phyloP scores from a whole-genome alignment of 805 yeast genomes.

The Dipodascopsis uninucleata region DNA sequence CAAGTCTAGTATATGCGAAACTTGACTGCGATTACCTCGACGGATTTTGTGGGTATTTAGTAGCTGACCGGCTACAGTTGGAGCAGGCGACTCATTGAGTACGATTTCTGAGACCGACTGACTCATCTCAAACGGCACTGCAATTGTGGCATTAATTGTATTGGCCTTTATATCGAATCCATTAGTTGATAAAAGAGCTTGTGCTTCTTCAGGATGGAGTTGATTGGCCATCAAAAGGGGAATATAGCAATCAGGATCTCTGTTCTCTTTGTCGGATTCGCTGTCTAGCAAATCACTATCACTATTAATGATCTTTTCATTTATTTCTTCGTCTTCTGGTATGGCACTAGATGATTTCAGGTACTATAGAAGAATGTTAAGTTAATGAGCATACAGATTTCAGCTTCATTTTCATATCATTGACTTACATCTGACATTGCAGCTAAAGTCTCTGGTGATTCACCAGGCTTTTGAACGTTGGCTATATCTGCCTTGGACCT shows the following conservation, averaged over 20 bases:
- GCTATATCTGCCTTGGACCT: slow-evolving; percentile 1
- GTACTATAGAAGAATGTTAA: background rate
- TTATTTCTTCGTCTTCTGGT: background rate
- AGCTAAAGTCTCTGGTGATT: slow-evolving; percentile 14
- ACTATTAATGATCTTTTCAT: background rate
- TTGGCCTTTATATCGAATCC: background rate
- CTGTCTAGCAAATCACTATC: background rate
- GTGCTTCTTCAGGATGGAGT: background rate
- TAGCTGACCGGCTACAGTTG: background rate
- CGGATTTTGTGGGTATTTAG: slow-evolving; percentile 1
- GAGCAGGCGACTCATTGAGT: background rate
- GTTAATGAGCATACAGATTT: background rate
- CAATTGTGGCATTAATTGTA: background rate
- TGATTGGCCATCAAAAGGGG: background rate
- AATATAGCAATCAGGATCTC: slow-evolving; percentile 12
- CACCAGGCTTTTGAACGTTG: slow-evolving; percentile 6
- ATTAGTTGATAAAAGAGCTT: background rate
- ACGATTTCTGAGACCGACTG: slow-evolving; percentile 12
- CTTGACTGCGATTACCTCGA: background rate
- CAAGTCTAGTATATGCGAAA: slow-evolving; percentile 1
- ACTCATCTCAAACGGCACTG: slow-evolving; percentile 10
- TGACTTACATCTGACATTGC: slow-evolving; percentile 14
- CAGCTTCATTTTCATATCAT: background rate
- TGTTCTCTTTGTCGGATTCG: slow-evolving; percentile 16
- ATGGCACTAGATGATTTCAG: background rate